phyloP scores from a whole-genome alignment of 1,284 basidiomycete genomes.

The Cerioporus squamosus region DNA sequence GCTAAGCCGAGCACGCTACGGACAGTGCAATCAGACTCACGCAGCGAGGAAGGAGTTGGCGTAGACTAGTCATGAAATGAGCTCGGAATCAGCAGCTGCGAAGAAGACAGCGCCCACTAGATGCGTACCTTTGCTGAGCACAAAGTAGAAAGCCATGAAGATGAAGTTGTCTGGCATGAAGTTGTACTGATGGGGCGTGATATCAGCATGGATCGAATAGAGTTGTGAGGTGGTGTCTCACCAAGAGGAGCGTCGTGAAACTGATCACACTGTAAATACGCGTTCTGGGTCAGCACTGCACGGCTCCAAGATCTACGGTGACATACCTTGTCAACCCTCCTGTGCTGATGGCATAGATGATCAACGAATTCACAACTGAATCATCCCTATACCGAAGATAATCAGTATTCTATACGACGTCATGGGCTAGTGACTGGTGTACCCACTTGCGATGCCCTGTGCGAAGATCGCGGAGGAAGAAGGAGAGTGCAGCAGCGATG shows the following conservation, averaged over 20 bases:
- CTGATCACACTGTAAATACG: slow-evolving; percentile 53
- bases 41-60: slow-evolving; percentile 71
- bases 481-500: slow-evolving; percentile 53
- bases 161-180: slow-evolving; percentile 57
- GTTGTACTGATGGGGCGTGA: slow-evolving; percentile 50
- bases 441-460: slow-evolving; percentile 49
- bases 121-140: slow-evolving; percentile 62
- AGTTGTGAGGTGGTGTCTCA: slow-evolving; percentile 35
- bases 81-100: background rate
- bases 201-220: background rate
- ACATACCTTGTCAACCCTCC: slow-evolving; percentile 63
- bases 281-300: slow-evolving; percentile 1
- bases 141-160: slow-evolving; percentile 63
- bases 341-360: slow-evolving; percentile 60
- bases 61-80: slow-evolving; percentile 50
- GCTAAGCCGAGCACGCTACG: background rate
- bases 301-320: background rate
- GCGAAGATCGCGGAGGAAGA: slow-evolving; percentile 53
- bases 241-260: slow-evolving; percentile 57
- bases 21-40: slow-evolving; percentile 39
- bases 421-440: background rate
- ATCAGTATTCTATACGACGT: slow-evolving; percentile 1
- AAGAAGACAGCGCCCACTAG: background rate
- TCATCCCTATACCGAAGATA: slow-evolving; percentile 48
- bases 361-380: slow-evolving; percentile 59